Base-by-base conservation (phyloP, 1,139 yeast genomes). In the Geotrichum citri-aurantii region DNA sequence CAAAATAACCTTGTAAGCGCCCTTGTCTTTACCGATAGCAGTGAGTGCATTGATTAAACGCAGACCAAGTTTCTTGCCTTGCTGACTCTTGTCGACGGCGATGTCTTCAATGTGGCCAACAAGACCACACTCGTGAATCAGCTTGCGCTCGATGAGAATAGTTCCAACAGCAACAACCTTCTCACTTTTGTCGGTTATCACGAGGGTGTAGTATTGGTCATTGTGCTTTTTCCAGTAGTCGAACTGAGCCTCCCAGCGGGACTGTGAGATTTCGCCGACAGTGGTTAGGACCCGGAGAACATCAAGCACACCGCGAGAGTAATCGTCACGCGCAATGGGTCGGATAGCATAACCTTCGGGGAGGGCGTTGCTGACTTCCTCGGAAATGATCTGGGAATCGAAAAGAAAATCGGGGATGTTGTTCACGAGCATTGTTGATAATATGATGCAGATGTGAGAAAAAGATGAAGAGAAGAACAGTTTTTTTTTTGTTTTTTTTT, bases 61-160 rank as follows among this genome's bases (percentile, higher is more conserved):
- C 65, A 79, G 75, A 0, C 99, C 99, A 57, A 93, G 75, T 65
- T 83, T 82, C 70, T 86, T 85, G 8, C 99, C 99, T 68, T 92
- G 97, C 71, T 88, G 90, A 17, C 79, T 74, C 44, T 73, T 72
- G 40, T 84, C 81, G 5, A 93, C 96, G 0, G 97, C 88, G 61
- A 93, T 92, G 70, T 93, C 99, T 70, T 93, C 99, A 63, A 93
- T 87, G 73, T 93, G 99, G 4, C 98, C 99, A 12, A 90, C 96
- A 57, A 78, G 73, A 0, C 96, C 96, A 71, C 95, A 85, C 54
- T 77, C 82, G 71, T 92, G 98, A 59, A 77, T 75, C 53, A 77
- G 69, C 65, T 77, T 84, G 55, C 76, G 75, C 69, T 84, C 89
- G 10, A 84, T 74, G 12, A 84, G 75, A 8, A 73, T 69, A 11